These are phyloP conservation scores for Acacia acuminata DNA, from an alignment of 306 rosid genomes.

Conservation along the genomic window DNA sequence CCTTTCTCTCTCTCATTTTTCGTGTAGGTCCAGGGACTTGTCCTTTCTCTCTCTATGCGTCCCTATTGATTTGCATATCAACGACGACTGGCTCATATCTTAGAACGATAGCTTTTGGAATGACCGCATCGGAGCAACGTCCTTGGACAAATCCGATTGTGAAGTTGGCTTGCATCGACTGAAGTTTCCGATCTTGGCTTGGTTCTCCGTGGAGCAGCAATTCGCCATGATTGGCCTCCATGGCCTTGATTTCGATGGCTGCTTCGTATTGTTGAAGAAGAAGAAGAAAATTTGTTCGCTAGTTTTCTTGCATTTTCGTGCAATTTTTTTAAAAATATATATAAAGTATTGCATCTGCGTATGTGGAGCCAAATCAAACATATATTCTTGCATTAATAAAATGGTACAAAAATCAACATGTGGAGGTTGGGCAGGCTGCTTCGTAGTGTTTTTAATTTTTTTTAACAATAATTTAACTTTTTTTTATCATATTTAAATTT, in stretches of 20 bases:
- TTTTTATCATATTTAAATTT: no score
- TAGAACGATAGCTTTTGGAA: conserved; percentile 79
- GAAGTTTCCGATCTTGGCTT: conserved; percentile 53
- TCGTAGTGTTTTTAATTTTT: no score
- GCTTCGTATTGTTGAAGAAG: conserved; percentile 32
- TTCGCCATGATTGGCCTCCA: conserved; percentile 37
- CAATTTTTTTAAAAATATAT: no score
- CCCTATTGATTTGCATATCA: conserved; percentile 63
- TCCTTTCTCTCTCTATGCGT: not conserved
- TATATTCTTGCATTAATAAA: no score
- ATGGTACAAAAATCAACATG: no score
- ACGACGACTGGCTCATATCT: conserved; percentile 82
- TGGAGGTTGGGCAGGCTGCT: no score
- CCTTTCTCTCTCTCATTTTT: no score
- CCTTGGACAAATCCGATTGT: conserved; percentile 67
- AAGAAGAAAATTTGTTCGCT: not conserved
- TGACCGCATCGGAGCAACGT: conserved; percentile 67
- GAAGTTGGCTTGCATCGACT: conserved; percentile 78
- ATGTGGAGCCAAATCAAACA: no score
- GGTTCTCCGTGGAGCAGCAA: conserved; percentile 52
- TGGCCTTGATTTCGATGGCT: conserved; percentile 42
- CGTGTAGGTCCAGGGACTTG: no score
- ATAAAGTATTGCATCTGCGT: no score
- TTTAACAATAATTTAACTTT: no score
- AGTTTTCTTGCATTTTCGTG: no score